Evolutionary conservation across 108 stramenopile species (phyloP).

Genomic region (Skeletonema potamos): DNA sequence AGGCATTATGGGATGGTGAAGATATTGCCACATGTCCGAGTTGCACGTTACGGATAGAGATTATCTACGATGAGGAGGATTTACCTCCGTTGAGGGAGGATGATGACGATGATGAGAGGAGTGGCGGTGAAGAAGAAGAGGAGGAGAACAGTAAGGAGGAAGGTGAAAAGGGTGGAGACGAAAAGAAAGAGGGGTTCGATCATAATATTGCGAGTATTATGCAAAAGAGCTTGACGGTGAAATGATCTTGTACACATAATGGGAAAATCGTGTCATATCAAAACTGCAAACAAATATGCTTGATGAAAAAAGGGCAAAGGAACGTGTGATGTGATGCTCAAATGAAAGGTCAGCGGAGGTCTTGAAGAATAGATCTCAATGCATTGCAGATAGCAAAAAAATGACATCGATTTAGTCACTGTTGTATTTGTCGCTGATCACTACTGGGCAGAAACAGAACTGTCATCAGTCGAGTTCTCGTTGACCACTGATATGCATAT

Average conservation of each 20-base stretch:
- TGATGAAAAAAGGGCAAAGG: too few relatives aligned
- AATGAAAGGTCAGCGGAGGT: too few relatives aligned
- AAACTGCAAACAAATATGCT: neutral
- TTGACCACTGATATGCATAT: neutral
- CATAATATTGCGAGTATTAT: neutral
- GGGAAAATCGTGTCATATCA: neutral
- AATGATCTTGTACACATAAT: neutral
- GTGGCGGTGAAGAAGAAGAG: conserved; percentile 7
- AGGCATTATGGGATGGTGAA: conserved; percentile 95
- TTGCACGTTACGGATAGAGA: conserved; percentile 90
- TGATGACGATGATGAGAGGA: conserved; percentile 50
- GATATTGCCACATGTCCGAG: conserved; percentile 96
- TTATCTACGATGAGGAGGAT: conserved; percentile 93
- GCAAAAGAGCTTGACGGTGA: neutral
- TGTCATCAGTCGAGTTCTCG: too few relatives aligned
- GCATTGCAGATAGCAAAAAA: too few relatives aligned
- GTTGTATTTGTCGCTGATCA: too few relatives aligned
- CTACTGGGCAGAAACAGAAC: too few relatives aligned
- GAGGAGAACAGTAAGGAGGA: conserved; percentile 2
- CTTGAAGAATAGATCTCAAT: too few relatives aligned
- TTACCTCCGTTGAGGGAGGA: conserved; percentile 60
- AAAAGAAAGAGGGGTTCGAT: neutral
- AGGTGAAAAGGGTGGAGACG: neutral
- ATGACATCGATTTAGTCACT: too few relatives aligned
- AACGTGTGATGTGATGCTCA: too few relatives aligned